Evolutionary conservation across 176 grass and related monocot genomes (phyloP).

Genomic region (Panicum miliaceum): DNA sequence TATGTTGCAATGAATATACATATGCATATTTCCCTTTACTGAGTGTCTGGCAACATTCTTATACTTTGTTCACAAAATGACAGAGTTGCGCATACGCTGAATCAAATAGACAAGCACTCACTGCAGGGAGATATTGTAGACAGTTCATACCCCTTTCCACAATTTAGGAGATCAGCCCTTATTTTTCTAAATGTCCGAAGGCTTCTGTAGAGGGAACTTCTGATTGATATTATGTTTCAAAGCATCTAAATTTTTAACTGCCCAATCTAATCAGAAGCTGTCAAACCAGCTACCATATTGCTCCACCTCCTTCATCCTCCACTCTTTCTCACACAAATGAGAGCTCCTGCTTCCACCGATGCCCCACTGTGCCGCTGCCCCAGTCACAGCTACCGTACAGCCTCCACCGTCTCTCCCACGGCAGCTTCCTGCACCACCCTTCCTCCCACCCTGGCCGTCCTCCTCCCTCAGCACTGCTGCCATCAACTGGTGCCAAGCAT

Average conservation of each 20-base stretch:
- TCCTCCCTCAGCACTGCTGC: not conserved
- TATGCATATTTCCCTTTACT: not conserved
- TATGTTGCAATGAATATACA: constrained; percentile 18
- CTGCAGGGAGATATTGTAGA: not conserved
- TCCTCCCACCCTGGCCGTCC: not conserved
- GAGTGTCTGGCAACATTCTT: not conserved
- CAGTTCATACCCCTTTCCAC: not conserved
- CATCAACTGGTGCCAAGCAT: no score
- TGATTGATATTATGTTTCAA: not conserved
- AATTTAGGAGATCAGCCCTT: not conserved
- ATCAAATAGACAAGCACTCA: not conserved
- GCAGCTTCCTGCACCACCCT: not conserved
- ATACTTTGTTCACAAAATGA: not conserved
- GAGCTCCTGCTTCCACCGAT: not conserved
- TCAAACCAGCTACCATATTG: not conserved
- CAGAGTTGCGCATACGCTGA: not conserved
- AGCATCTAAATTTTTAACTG: not conserved
- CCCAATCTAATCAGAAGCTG: not conserved
- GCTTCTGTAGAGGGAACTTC: not conserved
- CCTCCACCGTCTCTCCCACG: not conserved
- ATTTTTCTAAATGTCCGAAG: not conserved
- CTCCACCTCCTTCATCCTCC: not conserved
- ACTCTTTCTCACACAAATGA: not conserved
- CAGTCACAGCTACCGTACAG: not conserved
- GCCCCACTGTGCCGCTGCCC: no score